These are phyloP conservation scores for Curvularia hawaiiensis DNA, from an alignment of 2,329 filamentous ascomycete species.

Conservation along the genomic window DNA sequence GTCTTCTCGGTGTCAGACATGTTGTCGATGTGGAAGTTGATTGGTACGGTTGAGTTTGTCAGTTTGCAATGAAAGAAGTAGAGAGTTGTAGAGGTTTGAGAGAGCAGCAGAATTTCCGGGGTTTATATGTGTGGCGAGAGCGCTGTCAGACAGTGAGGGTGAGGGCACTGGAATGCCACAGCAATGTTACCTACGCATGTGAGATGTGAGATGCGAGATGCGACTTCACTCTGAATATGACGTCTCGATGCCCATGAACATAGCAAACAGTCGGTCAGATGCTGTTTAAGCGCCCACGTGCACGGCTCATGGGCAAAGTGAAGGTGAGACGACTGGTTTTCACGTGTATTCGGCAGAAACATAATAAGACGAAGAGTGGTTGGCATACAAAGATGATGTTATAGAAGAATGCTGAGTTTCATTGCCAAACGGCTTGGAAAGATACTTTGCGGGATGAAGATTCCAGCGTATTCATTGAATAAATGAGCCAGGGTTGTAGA, in stretches of 20 bases:
- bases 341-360: background rate
- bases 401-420: background rate
- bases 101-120: background rate
- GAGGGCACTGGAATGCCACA: constrained; percentile 13
- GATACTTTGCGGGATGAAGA: background rate
- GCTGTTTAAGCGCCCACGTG: background rate
- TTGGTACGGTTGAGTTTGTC: background rate
- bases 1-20: constrained; percentile 37
- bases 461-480: background rate
- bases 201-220: background rate
- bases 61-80: background rate
- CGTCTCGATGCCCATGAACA: no score
- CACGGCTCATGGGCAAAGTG: background rate
- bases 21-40: constrained; percentile 13
- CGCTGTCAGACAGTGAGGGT: constrained; percentile 16
- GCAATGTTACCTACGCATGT: no score
- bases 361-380: background rate
- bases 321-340: constrained; percentile 4
- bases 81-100: constrained; percentile 1
- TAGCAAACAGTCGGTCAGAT: background rate
- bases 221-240: constrained; percentile 10
- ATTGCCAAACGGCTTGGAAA: background rate
- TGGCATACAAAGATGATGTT: background rate
- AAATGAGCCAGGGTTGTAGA: background rate
- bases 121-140: constrained; percentile 11